Percentiles rank a stretch among this genome's conserved stretches.
These are phyloP conservation scores for Alisma plantagoaquatica DNA, from an alignment of 106 monocot genomes.

Conservation along the genomic window DNA sequence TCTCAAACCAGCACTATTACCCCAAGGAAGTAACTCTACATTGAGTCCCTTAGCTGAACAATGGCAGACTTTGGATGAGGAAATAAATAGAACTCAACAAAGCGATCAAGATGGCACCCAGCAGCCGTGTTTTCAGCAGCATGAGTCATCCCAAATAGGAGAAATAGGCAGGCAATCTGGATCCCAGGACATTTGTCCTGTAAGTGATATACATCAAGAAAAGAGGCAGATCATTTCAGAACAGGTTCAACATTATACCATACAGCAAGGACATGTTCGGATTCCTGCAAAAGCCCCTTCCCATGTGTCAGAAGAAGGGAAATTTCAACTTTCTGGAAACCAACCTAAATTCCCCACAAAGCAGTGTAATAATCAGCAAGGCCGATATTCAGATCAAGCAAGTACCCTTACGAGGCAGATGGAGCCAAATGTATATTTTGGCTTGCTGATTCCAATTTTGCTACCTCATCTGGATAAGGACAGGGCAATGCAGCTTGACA, in stretches of 20 bases:
- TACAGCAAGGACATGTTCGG: slow-evolving; percentile 16
- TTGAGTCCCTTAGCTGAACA: slow-evolving; percentile 23
- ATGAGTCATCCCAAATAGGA: slow-evolving; percentile 24
- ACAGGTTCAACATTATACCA: slow-evolving; percentile 15
- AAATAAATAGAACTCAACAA: slow-evolving; percentile 21
- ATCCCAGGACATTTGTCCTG: slow-evolving; percentile 19
- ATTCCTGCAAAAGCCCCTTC: no score
- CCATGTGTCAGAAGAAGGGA: no score
- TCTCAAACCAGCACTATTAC: slow-evolving; percentile 17
- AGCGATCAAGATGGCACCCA: slow-evolving; percentile 30
- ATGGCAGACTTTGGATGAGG: slow-evolving; percentile 28
- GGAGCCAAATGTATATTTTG: slow-evolving; percentile 47
- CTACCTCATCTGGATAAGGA: slow-evolving; percentile 78
- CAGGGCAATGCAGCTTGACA: slow-evolving; percentile 61
- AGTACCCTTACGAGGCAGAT: slow-evolving; percentile 24
- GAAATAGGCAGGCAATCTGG: slow-evolving; percentile 10
- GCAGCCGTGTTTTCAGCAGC: slow-evolving; percentile 14
- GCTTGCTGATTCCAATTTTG: slow-evolving; percentile 59
- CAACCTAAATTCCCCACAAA: slow-evolving; percentile 23
- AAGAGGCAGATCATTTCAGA: slow-evolving; percentile 8
- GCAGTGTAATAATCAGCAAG: slow-evolving; percentile 41
- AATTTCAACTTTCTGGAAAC: slow-evolving; percentile 18
- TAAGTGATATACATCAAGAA: slow-evolving; percentile 16
- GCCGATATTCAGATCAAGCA: slow-evolving; percentile 29
- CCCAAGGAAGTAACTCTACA: slow-evolving; percentile 27